Evolutionary conservation across 2,329 filamentous ascomycete genomes (phyloP).

Genomic region (Colletotrichum sp.): DNA sequence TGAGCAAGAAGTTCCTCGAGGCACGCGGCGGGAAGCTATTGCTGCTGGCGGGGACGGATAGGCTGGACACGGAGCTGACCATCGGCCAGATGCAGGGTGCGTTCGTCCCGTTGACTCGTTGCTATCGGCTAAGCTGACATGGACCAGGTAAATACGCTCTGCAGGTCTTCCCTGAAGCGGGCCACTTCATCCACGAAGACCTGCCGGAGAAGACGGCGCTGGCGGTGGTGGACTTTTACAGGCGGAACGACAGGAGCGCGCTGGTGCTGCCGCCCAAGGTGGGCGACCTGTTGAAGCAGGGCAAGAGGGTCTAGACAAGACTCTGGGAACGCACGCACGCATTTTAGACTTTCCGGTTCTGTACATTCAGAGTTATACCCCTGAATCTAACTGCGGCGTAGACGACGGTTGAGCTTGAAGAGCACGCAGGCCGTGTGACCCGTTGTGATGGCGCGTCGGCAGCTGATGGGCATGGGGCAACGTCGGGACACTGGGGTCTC

Average conservation of each 20-base stretch:
- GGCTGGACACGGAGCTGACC: conserved; percentile 88
- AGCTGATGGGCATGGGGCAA: background rate
- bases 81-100: conserved; percentile 97
- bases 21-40: conserved; percentile 85
- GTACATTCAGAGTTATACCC: background rate
- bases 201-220: conserved; percentile 88
- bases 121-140: background rate
- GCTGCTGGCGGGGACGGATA: conserved; percentile 86
- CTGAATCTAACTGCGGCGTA: background rate
- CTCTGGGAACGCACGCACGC: background rate
- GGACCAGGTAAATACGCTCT: conserved; percentile 85
- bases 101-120: conserved; percentile 15
- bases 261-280: conserved; percentile 93
- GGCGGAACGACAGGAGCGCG: conserved; percentile 84
- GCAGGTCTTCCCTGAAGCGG: conserved; percentile 92
- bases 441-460: background rate
- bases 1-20: conserved; percentile 86
- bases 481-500: background rate
- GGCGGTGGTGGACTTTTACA: conserved; percentile 88
- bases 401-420: background rate
- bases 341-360: background rate
- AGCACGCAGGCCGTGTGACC: background rate
- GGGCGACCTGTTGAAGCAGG: conserved; percentile 70
- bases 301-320: conserved; percentile 57
- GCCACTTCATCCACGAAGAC: conserved; percentile 97